Percentiles rank a stretch among this genome's conserved stretches.
Evolutionary conservation across 2,329 filamentous ascomycete species (phyloP).

Genomic region (Claviceps sp.): DNA sequence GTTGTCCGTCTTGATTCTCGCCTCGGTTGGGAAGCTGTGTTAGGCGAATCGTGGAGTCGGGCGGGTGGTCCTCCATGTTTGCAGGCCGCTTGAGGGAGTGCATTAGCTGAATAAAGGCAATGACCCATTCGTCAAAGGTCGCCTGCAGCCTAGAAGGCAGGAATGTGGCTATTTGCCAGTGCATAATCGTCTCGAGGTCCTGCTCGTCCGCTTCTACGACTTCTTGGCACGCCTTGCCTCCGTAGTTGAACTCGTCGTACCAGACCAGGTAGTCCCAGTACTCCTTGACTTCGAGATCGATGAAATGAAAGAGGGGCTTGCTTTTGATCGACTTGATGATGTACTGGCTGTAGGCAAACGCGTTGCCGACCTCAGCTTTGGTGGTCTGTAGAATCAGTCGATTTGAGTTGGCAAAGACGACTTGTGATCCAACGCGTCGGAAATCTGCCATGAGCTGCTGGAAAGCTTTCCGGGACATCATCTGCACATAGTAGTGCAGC

Average conservation of each 20-base stretch:
- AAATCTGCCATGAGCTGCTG: slow-evolving; percentile 97
- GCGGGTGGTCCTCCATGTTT: slow-evolving; percentile 25
- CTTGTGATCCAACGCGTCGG: slow-evolving; percentile 81
- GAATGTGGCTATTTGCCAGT: slow-evolving; percentile 93
- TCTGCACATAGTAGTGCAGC: slow-evolving; percentile 92
- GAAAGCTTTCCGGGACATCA: slow-evolving; percentile 95
- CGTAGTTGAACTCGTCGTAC: slow-evolving; percentile 99
- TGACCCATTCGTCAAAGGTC: slow-evolving; percentile 81
- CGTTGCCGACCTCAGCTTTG: slow-evolving; percentile 92
- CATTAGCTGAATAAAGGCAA: slow-evolving; percentile 93
- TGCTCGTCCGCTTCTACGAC: slow-evolving; percentile 63
- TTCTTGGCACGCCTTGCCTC: slow-evolving; percentile 78
- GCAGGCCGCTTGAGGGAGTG: slow-evolving; percentile 65
- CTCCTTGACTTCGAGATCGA: slow-evolving; percentile 93
- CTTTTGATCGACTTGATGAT: slow-evolving; percentile 94
- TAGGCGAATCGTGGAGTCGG: slow-evolving; percentile 37
- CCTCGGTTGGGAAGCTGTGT: slow-evolving; percentile 48
- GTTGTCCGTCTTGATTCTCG: slow-evolving; percentile 46
- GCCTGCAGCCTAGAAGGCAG: slow-evolving; percentile 68
- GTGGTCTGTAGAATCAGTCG: slow-evolving; percentile 86
- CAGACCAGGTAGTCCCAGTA: slow-evolving; percentile 99
- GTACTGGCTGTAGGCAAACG: slow-evolving; percentile 93
- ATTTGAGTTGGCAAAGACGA: slow-evolving; percentile 88
- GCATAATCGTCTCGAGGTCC: slow-evolving; percentile 82
- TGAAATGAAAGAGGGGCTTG: slow-evolving; percentile 91